phyloP scores from a whole-genome alignment of 2,329 filamentous ascomycete species.

The Thielaviopsis musarum region DNA sequence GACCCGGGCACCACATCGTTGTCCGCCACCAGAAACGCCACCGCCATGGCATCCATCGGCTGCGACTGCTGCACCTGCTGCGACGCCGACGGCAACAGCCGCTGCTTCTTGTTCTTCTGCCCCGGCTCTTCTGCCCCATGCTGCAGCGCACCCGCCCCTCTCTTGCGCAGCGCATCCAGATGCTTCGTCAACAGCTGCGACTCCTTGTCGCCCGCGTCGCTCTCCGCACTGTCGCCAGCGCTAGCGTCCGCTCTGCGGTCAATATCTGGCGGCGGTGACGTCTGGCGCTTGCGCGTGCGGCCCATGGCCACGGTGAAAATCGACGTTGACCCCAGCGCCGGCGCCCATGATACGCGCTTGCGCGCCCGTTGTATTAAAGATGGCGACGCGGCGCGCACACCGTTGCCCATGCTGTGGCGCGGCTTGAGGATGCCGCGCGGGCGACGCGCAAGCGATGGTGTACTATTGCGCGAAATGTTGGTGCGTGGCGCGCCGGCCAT shows the following conservation, averaged over 20 bases:
- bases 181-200: constrained; percentile 9
- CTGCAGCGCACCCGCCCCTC: constrained; percentile 1
- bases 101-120: constrained; percentile 11
- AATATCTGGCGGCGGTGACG: constrained; percentile 5
- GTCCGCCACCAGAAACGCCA: constrained; percentile 32
- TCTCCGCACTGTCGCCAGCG: not conserved
- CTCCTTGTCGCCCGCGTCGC: constrained; percentile 17
- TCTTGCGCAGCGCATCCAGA: constrained; percentile 1
- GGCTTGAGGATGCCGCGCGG: constrained; percentile 7
- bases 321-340: constrained; percentile 9
- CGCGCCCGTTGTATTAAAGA: not conserved
- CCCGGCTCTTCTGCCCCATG: not conserved
- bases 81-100: constrained; percentile 26
- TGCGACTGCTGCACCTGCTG: constrained; percentile 26
- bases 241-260: too few species aligned
- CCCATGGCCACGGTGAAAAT: constrained; percentile 7
- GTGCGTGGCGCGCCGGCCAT: constrained; percentile 3
- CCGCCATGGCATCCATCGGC: constrained; percentile 28
- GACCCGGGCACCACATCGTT: constrained; percentile 12
- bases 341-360: constrained; percentile 24
- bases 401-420: not conserved
- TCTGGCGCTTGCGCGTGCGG: not conserved
- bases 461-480: not conserved
- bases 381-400: not conserved
- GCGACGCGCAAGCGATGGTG: not conserved